Conservation (phyloP, 2,329 filamentous ascomycete species). For the Hypoxylon sp. region DNA sequence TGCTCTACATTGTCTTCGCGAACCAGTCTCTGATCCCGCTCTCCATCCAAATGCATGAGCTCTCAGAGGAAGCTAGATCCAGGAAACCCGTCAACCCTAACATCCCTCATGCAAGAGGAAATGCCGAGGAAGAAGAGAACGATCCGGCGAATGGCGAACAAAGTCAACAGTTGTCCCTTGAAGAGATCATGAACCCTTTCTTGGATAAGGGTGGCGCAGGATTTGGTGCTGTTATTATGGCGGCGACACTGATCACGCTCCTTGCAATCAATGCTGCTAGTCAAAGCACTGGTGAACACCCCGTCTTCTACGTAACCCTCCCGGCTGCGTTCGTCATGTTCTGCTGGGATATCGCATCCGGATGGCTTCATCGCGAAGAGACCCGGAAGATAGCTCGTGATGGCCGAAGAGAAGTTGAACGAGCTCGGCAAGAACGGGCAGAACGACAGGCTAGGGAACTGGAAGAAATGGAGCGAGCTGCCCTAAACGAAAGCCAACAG, state of each 20-base stretch:
- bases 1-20: conserved; percentile 78
- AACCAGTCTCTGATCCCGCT: conserved; percentile 74
- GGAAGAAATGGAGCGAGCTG: conserved; percentile 44
- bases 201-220: conserved; percentile 76
- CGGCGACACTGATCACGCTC: conserved; percentile 74
- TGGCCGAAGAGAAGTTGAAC: conserved; percentile 66
- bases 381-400: conserved; percentile 73
- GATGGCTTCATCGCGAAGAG: conserved; percentile 74
- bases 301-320: conserved; percentile 77
- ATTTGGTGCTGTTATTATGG: conserved; percentile 77
- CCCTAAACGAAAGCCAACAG: conserved; percentile 15
- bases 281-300: conserved; percentile 63
- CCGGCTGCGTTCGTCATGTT: conserved; percentile 79
- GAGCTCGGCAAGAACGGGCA: conserved; percentile 59
- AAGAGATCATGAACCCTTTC: conserved; percentile 83
- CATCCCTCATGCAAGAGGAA: conserved; percentile 75
- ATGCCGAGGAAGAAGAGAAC: conserved; percentile 66
- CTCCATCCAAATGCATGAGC: conserved; percentile 77
- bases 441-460: conserved; percentile 57
- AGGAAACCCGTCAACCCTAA: conserved; percentile 78
- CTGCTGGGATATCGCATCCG: conserved; percentile 74
- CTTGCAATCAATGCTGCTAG: conserved; percentile 75
- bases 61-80: conserved; percentile 69
- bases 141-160: conserved; percentile 63
- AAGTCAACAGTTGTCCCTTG: conserved; percentile 71